Evolutionary conservation across 768 basidiomycete species (phyloP).

Genomic region (Wakefieldia striispora): DNA sequence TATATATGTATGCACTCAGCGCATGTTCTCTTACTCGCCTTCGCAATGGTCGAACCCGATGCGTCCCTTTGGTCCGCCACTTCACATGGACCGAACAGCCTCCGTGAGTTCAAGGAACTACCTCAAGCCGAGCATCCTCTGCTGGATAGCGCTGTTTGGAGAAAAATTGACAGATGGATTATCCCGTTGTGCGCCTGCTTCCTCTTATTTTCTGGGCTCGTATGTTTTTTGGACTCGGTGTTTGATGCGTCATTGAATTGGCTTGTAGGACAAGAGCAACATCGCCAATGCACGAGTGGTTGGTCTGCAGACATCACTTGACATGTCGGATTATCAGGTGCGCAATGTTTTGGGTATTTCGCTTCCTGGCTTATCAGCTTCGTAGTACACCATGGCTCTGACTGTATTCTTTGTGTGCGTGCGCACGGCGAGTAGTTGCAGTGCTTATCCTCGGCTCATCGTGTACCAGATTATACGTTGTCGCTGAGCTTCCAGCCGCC

Average conservation of each 20-base stretch:
- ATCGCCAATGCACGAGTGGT: conserved; percentile 60
- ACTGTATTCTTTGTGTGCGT: conserved; percentile 30
- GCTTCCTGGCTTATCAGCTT: not conserved
- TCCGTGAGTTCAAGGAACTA: conserved; percentile 2
- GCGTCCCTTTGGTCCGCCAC: too few species aligned
- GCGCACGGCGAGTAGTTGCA: not conserved
- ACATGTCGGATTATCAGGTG: conserved; percentile 29
- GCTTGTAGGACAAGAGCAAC: conserved; percentile 38
- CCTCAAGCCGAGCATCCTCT: conserved; percentile 3
- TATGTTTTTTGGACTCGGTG: conserved; percentile 24
- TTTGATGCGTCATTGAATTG: not conserved
- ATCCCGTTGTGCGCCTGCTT: conserved; percentile 49
- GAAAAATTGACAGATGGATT: conserved; percentile 47
- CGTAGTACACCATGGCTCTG: conserved; percentile 34
- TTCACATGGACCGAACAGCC: too few species aligned
- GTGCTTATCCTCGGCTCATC: not conserved
- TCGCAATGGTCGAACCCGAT: too few species aligned
- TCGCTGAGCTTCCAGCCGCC: conserved; percentile 58
- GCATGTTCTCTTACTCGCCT: too few species aligned
- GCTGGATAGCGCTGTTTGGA: conserved; percentile 43
- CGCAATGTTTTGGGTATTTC: too few species aligned
- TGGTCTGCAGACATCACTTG: conserved; percentile 53
- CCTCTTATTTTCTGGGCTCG: conserved; percentile 50
- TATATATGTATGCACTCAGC: too few species aligned
- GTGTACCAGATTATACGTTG: conserved; percentile 42